Evolutionary conservation across 169 alveolate genomes (phyloP).

Genomic region (Blepharisma undulans): DNA sequence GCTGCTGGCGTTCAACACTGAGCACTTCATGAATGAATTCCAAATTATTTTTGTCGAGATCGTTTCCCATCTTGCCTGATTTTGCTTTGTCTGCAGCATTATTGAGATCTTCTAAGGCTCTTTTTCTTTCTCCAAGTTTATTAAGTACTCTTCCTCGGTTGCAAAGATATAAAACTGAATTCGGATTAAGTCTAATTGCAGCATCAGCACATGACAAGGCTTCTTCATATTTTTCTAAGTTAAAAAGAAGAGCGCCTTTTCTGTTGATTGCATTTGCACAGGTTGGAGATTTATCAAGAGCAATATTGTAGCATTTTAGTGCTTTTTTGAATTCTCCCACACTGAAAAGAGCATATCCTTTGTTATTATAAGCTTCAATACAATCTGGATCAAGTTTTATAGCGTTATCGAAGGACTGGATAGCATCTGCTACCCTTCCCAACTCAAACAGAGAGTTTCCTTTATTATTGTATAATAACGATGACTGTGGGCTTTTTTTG

Average conservation of each 20-base stretch:
- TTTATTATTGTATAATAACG: not conserved
- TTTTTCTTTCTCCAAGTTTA: not conserved
- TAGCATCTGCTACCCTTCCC: not conserved
- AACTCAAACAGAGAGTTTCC: not conserved
- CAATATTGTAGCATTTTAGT: not conserved
- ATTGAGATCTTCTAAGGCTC: conserved; percentile 17
- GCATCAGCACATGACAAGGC: not conserved
- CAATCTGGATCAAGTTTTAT: not conserved
- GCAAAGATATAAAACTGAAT: not conserved
- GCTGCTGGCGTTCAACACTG: not conserved
- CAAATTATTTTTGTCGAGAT: not conserved
- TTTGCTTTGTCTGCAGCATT: not conserved
- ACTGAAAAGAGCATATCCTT: not conserved
- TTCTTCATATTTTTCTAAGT: not conserved
- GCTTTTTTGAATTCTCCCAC: not conserved
- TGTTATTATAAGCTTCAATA: not conserved
- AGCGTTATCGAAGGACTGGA: not conserved
- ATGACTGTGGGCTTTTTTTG: not conserved
- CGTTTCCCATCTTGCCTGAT: not conserved
- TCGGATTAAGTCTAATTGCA: not conserved
- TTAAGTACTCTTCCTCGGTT: not conserved
- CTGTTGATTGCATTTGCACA: not conserved
- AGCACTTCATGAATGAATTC: not conserved
- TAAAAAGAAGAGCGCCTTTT: not conserved
- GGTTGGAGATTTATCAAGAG: not conserved